Base-by-base conservation (phyloP, 2,329 filamentous ascomycete species). In the Neonectria coccinea region DNA sequence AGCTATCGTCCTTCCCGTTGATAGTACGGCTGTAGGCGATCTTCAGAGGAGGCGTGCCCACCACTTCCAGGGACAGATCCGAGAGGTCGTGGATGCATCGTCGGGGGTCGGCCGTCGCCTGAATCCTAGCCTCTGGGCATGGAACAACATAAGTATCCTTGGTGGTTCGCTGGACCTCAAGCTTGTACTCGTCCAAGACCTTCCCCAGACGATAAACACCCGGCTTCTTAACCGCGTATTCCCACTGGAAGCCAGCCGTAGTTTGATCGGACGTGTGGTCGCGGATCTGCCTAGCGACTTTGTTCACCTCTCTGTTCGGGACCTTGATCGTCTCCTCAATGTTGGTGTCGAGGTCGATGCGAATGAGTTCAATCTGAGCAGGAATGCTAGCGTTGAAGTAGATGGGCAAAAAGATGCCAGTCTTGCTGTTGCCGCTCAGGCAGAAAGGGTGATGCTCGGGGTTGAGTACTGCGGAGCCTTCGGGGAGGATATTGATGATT, bases 401-500 rank as follows among this genome's bases (percentile, higher is more conserved):
- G 50, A 99, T 92, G 1, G 95, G 96, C 31, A 99, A 82, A 56
- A 86, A 84, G 42, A 90, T 86, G 9, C 86, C 82, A 31, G 85
- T 84, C 63, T 85, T 88, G 22, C 86, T 82, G 47, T 85, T 84
- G 67, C 84, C 82, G 62, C 91, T 90, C 52, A 99, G 81, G 79
- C 96, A 99, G 78, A 96, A 96, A 0, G 94, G 87, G n/a, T 85
- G 82, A 62, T 88, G 86, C 51, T 94, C 87, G 0, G 94, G 93
- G 74, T 99, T 99, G 67, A 99, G 84, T 53, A 94, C 85, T 14
- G 94, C 96, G 53, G 94, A 96, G 83, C 97, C 97, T 83, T 99
- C 96, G 2, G 96, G 96, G 59, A 99, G 84, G 75, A 99, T 97
- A 77, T 99, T 96, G 79, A 99, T 95, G 72, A 97, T 97, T 81